Percentiles rank a stretch among this genome's conserved stretches.
These are phyloP conservation scores for Globisporangium solare DNA, from an alignment of 352 stramenopile genomes.

Conservation along the genomic window DNA sequence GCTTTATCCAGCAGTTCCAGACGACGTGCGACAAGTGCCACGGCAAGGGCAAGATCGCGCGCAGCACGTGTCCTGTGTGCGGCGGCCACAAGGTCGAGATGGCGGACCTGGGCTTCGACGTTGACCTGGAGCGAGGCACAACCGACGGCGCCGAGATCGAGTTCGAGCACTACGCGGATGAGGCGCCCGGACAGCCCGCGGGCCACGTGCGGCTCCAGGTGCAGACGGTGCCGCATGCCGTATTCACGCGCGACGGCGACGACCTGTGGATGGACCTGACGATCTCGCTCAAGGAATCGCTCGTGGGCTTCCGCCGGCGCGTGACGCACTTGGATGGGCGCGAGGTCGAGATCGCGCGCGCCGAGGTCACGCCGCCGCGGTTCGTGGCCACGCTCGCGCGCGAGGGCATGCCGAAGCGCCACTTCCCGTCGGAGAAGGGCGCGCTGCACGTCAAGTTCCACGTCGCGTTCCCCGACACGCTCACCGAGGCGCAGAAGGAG, in stretches of 20 bases:
- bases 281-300: constrained; percentile 93
- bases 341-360: constrained; percentile 82
- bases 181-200: constrained; percentile 85
- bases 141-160: constrained; percentile 90
- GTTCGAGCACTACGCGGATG: constrained; percentile 90
- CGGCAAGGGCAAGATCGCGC: constrained; percentile 91
- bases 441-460: constrained; percentile 95
- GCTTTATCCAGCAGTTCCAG: constrained; percentile 89
- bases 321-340: constrained; percentile 94
- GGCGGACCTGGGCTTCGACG: constrained; percentile 94
- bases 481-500: constrained; percentile 82
- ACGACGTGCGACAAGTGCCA: constrained; percentile 88
- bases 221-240: constrained; percentile 71
- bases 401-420: constrained; percentile 95
- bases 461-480: constrained; percentile 90
- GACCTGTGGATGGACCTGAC: constrained; percentile 94
- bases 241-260: constrained; percentile 92
- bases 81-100: constrained; percentile 86
- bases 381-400: constrained; percentile 86
- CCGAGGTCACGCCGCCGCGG: constrained; percentile 88
- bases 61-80: constrained; percentile 88
- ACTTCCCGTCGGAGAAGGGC: constrained; percentile 79
- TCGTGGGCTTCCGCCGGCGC: constrained; percentile 91
- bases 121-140: constrained; percentile 94
- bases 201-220: constrained; percentile 93